Percentiles rank a stretch among this genome's conserved stretches.
These are phyloP conservation scores for Amanita pseudoporphyria DNA, from an alignment of 768 basidiomycete genomes.

Conservation along the genomic window DNA sequence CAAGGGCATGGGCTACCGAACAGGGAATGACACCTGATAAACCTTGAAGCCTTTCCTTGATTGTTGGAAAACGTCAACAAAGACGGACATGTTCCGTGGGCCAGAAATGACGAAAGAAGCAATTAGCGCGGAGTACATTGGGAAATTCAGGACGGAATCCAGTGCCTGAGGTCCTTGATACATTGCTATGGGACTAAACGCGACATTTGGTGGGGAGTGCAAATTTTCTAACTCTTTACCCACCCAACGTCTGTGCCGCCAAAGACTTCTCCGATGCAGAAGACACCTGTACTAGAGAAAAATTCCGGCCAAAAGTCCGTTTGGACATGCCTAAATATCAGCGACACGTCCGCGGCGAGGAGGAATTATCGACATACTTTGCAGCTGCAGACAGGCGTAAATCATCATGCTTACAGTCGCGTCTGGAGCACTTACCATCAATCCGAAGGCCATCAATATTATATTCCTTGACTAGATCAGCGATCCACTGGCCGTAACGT, in stretches of 20 bases:
- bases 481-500: constrained; percentile 62
- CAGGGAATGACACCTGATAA: background rate
- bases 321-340: constrained; percentile 51
- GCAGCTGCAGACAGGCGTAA: constrained; percentile 23
- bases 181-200: constrained; percentile 37
- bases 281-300: constrained; percentile 66
- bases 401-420: background rate
- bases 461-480: constrained; percentile 57
- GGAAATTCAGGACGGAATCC: constrained; percentile 66
- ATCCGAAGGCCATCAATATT: constrained; percentile 81
- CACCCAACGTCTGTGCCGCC: constrained; percentile 45
- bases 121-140: constrained; percentile 54
- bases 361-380: constrained; percentile 23
- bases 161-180: constrained; percentile 56
- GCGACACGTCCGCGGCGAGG: background rate
- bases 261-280: constrained; percentile 80
- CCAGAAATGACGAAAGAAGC: constrained; percentile 69
- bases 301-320: constrained; percentile 72
- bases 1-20: constrained; percentile 6
- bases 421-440: constrained; percentile 38
- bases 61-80: constrained; percentile 42
- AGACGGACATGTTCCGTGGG: constrained; percentile 45
- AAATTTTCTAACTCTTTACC: constrained; percentile 6
- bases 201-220: background rate
- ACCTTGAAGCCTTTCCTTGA: constrained; percentile 46